Percentiles rank a stretch among this genome's conserved stretches.
Evolutionary conservation across 1,284 basidiomycete species (phyloP).

Genomic region (Moesziomyces sp.): DNA sequence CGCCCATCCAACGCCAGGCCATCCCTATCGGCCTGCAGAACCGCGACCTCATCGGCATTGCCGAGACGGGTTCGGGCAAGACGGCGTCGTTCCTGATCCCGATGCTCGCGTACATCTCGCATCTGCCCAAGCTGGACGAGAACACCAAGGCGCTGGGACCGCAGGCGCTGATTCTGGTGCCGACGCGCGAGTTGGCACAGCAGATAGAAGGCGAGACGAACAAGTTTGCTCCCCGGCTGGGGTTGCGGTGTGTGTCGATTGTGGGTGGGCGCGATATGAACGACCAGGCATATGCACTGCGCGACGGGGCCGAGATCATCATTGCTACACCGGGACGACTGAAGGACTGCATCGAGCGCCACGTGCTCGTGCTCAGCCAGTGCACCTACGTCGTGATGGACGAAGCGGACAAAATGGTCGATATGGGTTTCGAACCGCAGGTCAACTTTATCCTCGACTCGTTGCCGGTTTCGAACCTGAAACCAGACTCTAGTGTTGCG

Average conservation of each 20-base stretch:
- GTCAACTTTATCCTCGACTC: conserved; percentile 94
- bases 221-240: conserved; percentile 88
- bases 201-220: conserved; percentile 93
- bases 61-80: conserved; percentile 94
- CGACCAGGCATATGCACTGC: conserved; percentile 94
- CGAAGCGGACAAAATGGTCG: conserved; percentile 98
- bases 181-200: conserved; percentile 96
- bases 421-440: conserved; percentile 94
- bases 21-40: conserved; percentile 97
- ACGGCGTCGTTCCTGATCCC: conserved; percentile 99
- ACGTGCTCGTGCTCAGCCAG: conserved; percentile 92
- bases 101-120: conserved; percentile 92
- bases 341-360: conserved; percentile 95
- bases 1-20: conserved; percentile 95
- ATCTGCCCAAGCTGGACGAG: conserved; percentile 84
- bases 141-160: conserved; percentile 93
- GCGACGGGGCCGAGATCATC: conserved; percentile 95
- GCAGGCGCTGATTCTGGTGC: conserved; percentile 91
- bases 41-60: conserved; percentile 95
- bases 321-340: conserved; percentile 98
- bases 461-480: conserved; percentile 84
- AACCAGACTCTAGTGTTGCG: conserved; percentile 74
- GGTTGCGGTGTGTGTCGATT: conserved; percentile 93
- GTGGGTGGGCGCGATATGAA: conserved; percentile 93
- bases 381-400: conserved; percentile 99